phyloP scores from a whole-genome alignment of 139 green algal species.

The Desmodesmus armatus region DNA sequence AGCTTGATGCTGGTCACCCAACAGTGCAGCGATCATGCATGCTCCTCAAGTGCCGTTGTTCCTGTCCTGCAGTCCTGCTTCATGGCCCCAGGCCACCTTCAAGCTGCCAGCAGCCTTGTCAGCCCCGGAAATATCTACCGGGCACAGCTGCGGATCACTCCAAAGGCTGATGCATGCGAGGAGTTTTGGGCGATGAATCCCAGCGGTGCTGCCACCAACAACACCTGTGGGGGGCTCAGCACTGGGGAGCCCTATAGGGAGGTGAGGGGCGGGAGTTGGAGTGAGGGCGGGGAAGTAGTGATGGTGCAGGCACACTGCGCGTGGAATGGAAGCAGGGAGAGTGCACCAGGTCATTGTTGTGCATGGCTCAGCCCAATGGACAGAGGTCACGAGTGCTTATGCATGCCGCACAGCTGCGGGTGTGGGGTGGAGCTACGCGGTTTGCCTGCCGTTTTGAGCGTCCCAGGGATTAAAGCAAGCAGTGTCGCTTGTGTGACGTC shows the following conservation, averaged over 20 bases:
- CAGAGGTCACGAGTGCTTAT: not conserved
- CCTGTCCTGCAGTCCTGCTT: not conserved
- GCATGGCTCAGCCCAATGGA: not conserved
- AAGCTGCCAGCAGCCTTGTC: conserved; percentile 15
- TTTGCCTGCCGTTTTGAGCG: no score
- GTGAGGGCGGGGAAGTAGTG: no score
- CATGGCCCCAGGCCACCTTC: conserved; percentile 36
- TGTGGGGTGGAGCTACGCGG: not conserved
- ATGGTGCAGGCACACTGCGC: no score
- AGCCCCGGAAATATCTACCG: conserved; percentile 28
- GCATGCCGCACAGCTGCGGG: not conserved
- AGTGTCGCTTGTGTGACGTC: no score
- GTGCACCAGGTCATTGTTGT: no score
- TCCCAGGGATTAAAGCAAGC: no score
- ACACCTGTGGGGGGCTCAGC: conserved; percentile 26
- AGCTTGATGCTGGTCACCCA: not conserved
- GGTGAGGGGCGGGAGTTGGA: not conserved
- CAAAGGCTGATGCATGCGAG: conserved; percentile 41
- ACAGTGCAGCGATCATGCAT: no score
- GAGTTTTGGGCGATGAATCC: conserved; percentile 48
- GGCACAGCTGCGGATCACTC: conserved; percentile 28
- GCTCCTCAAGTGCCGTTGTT: no score
- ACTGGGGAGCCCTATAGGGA: conserved; percentile 42
- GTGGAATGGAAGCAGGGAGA: no score
- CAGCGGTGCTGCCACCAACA: conserved; percentile 2